Base-by-base conservation (phyloP, 805 yeast species). In the Pichia phayaonensis region DNA sequence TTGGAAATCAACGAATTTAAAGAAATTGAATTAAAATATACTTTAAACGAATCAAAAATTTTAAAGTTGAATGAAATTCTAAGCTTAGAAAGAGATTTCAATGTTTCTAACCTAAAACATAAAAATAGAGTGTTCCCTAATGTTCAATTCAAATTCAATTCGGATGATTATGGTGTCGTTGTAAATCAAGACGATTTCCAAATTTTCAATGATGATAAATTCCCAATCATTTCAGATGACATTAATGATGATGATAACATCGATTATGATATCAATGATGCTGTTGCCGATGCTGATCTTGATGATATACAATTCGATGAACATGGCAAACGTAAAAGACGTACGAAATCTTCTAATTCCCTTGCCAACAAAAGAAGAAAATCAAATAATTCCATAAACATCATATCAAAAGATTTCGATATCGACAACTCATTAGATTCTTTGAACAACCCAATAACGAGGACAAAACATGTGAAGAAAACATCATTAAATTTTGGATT, bases 101-200 rank as follows among this genome's bases (percentile, higher is more conserved):
- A 84, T 59, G 77, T 83, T 42, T 71, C 76, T 29, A 71, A 71
- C 7, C 72, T 74, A 38, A 68, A 64, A 60, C 78, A 72, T 65
- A 77, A 61, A 66, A 74, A 72, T 64, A 78, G 74, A 42, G 84
- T 86, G 86, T 94, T 92, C 61, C 98, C 96, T 13, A 85, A 72
- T 57, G 69, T 79, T 39, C 75, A 77, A 1, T 76, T 73, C 29
- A 78, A 79, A 57, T 70, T 76, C 23, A 80, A 85, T 56, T 70
- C 75, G 44, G 98, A 94, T 62, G 97, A 92, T 56, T 94, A 92
- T 64, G 99, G 99, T 29, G 83, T 80, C 50, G 68, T 83, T 2
- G 81, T 90, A 21, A 82, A 84, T 54, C 75, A 76, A 42, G 77
- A 80, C 39, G 84, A 83, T 57, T 85, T 83, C 59, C 75, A 72